A percentile compares a stretch with the other conserved stretches of the same genome.
Evolutionary conservation across 2,329 filamentous ascomycete genomes (phyloP).

Genomic region (Polytolypa hystricis): DNA sequence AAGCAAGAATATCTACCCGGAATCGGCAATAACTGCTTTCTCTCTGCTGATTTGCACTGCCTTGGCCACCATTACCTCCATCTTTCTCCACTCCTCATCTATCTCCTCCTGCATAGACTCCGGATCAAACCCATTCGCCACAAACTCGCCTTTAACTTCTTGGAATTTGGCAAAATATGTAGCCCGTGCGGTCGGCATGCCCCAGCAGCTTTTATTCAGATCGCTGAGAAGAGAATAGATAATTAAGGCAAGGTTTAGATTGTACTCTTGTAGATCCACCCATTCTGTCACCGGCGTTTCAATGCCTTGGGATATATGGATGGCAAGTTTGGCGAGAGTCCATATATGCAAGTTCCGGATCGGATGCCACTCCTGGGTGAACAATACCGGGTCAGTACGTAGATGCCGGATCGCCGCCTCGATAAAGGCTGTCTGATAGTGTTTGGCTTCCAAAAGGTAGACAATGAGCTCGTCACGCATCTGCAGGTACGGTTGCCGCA

Average conservation of each 20-base stretch:
- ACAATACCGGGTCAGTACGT: conserved; percentile 41
- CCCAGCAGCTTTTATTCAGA: conserved; percentile 19
- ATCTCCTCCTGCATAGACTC: conserved; percentile 15
- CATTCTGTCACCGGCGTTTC: conserved; percentile 12
- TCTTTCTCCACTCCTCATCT: conserved; percentile 38
- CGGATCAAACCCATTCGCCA: conserved; percentile 18
- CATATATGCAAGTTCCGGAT: conserved; percentile 41
- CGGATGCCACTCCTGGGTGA: conserved; percentile 40
- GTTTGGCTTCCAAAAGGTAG: conserved; percentile 32
- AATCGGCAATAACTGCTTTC: neutral
- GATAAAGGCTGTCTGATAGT: conserved; percentile 38
- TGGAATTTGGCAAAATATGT: conserved; percentile 17
- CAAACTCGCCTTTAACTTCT: conserved; percentile 20
- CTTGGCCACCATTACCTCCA: conserved; percentile 27
- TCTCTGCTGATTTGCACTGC: conserved; percentile 8
- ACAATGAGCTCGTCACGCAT: conserved; percentile 44
- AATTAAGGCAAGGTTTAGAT: conserved; percentile 22
- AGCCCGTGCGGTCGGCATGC: conserved; percentile 21
- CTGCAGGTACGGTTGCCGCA: conserved; percentile 44
- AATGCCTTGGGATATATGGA: conserved; percentile 18
- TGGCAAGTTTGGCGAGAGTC: conserved; percentile 22
- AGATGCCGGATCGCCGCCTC: conserved; percentile 43
- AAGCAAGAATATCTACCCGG: neutral
- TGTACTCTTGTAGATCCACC: conserved; percentile 14
- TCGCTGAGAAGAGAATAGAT: conserved; percentile 24